Percentiles rank a stretch among this genome's conserved stretches.
Conservation (phyloP, 352 stramenopile genomes). For the Thraustochytrium sp. region DNA sequence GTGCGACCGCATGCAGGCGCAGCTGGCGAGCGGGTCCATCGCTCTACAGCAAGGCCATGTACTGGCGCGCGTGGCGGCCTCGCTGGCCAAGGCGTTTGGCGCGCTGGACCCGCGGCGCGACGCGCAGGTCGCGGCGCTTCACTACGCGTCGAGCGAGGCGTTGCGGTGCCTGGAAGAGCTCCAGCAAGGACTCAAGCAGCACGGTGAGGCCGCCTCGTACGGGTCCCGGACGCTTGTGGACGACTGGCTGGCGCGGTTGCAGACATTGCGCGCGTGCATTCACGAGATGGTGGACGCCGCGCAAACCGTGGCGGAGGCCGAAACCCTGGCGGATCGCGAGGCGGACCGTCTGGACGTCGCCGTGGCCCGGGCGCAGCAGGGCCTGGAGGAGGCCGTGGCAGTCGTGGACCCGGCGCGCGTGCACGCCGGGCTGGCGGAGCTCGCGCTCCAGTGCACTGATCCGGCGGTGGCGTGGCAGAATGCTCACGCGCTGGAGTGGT, state of each 20-base stretch:
- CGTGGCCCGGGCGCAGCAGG: not conserved
- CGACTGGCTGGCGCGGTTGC: conserved; percentile 3
- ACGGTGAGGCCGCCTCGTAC: not conserved
- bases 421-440: not conserved
- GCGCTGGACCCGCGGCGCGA: not conserved
- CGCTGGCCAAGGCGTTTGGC: not conserved
- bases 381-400: not conserved
- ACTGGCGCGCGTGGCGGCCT: not conserved
- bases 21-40: conserved; percentile 28
- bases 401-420: not conserved
- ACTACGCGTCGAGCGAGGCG: not conserved
- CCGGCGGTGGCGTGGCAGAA: not conserved
- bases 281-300: not conserved
- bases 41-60: conserved; percentile 23
- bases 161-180: not conserved
- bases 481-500: conserved; percentile 3
- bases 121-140: not conserved
- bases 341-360: not conserved
- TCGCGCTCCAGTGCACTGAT: not conserved
- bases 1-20: conserved; percentile 33
- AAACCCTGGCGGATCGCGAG: not conserved
- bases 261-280: not conserved
- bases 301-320: not conserved
- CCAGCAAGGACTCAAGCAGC: not conserved
- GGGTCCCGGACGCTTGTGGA: conserved; percentile 14